A percentile compares a stretch with the other conserved stretches of the same genome.
These are phyloP conservation scores for Geotrichum fermentans DNA, from an alignment of 1,139 yeast species.

Conservation along the genomic window DNA sequence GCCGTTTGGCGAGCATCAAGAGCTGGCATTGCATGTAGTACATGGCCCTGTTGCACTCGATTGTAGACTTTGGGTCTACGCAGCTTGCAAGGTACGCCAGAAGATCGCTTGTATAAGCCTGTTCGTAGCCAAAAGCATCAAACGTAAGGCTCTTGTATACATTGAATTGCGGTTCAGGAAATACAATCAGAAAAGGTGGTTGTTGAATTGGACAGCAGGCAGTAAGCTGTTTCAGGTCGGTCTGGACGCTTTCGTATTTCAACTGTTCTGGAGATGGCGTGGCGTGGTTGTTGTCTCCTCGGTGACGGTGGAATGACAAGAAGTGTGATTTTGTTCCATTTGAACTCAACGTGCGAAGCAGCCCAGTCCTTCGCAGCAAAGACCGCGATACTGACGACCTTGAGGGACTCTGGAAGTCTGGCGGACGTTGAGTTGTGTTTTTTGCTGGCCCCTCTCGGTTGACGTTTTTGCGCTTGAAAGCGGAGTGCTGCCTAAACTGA, in stretches of 20 bases:
- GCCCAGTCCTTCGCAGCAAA: too few relatives aligned
- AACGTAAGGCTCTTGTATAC: not conserved
- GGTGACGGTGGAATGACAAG: conserved; percentile 6
- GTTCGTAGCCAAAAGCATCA: conserved; percentile 9
- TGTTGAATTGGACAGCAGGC: conserved; percentile 3
- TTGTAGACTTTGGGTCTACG: conserved; percentile 3
- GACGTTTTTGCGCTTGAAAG: too few relatives aligned
- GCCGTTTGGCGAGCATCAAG: not conserved
- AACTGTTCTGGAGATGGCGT: not conserved
- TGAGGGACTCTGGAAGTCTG: too few relatives aligned
- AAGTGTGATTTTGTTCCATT: conserved; percentile 4
- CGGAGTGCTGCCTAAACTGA: too few relatives aligned
- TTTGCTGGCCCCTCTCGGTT: too few relatives aligned
- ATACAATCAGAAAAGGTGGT: conserved; percentile 8
- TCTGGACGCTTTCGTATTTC: conserved; percentile 4
- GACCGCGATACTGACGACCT: too few relatives aligned
- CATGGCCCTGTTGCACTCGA: conserved; percentile 3
- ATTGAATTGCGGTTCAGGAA: not conserved
- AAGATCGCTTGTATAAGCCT: conserved; percentile 1
- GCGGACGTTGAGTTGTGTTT: too few relatives aligned
- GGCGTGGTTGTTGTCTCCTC: conserved; percentile 1
- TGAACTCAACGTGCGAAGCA: too few relatives aligned
- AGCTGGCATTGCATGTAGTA: conserved; percentile 7
- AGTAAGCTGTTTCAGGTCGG: conserved; percentile 4
- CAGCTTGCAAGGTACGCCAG: conserved; percentile 1